Conservation (phyloP, 2,329 filamentous ascomycete genomes). For the Fusarium keratoplasticum region DNA sequence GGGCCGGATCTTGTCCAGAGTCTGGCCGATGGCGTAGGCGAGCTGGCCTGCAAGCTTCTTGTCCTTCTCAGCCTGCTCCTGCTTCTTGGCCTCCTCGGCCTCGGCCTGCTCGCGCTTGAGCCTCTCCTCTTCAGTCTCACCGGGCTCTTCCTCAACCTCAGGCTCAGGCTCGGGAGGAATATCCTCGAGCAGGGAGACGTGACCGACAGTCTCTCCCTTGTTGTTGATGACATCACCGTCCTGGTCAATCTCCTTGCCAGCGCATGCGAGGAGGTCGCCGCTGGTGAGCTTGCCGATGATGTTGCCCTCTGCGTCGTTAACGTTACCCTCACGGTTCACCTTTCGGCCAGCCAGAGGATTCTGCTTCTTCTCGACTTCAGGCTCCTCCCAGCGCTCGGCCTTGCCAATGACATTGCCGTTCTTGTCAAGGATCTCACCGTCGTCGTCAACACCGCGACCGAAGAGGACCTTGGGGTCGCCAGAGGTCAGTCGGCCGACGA, state of each 20-base stretch:
- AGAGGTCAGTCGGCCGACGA: conserved; percentile 77
- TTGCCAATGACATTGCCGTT: conserved; percentile 72
- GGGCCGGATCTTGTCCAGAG: conserved; percentile 85
- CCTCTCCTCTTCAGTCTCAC: conserved; percentile 53
- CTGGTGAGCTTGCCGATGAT: conserved; percentile 75
- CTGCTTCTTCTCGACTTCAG: conserved; percentile 63
- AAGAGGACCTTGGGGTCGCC: conserved; percentile 79
- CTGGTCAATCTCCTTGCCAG: conserved; percentile 76
- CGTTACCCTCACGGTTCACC: conserved; percentile 70
- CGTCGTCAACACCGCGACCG: conserved; percentile 81
- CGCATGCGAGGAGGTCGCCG: conserved; percentile 72
- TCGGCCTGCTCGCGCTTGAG: conserved; percentile 48
- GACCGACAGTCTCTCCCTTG: conserved; percentile 74
- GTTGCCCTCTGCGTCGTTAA: conserved; percentile 69
- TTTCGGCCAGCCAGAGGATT: conserved; percentile 64
- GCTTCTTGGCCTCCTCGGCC: conserved; percentile 61
- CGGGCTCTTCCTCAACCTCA: conserved; percentile 65
- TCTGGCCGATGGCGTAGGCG: conserved; percentile 77
- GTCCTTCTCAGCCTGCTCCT: conserved; percentile 72
- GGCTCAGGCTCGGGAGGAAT: conserved; percentile 64
- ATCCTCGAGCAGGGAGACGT: conserved; percentile 74
- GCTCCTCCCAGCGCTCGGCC: conserved; percentile 70
- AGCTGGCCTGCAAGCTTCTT: conserved; percentile 83
- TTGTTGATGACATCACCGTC: conserved; percentile 78
- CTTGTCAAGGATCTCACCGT: conserved; percentile 84